Evolutionary conservation across 208 protist species (phyloP).

Genomic region (Trypanosomatidae sp.): DNA sequence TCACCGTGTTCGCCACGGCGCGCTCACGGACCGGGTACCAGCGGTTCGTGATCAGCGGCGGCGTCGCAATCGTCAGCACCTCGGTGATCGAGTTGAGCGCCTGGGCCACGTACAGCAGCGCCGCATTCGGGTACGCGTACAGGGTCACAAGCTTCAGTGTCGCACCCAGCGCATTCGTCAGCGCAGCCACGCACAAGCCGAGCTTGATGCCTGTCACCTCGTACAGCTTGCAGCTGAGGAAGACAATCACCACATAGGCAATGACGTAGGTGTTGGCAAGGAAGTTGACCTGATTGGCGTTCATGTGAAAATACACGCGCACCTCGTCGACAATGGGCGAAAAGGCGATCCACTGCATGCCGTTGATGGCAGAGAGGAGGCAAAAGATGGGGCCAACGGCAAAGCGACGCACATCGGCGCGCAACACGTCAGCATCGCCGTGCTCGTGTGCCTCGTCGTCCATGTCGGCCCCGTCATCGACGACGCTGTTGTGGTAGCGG

Average conservation of each 20-base stretch:
- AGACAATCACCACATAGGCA: slow-evolving; percentile 56
- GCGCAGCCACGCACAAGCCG: slow-evolving; percentile 28
- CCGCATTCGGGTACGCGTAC: slow-evolving; percentile 38
- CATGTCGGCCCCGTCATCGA: too few species aligned
- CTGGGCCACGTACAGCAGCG: slow-evolving; percentile 44
- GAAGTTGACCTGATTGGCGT: slow-evolving; percentile 41
- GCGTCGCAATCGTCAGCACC: slow-evolving; percentile 62
- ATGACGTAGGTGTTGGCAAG: slow-evolving; percentile 68
- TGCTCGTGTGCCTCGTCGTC: too few species aligned
- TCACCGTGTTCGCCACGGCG: slow-evolving; percentile 50
- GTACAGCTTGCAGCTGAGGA: slow-evolving; percentile 73
- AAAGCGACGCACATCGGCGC: slow-evolving; percentile 42
- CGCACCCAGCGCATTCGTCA: slow-evolving; percentile 33
- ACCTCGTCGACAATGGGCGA: slow-evolving; percentile 37
- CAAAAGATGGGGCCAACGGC: slow-evolving; percentile 29
- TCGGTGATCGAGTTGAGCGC: slow-evolving; percentile 58
- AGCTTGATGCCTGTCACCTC: slow-evolving; percentile 50
- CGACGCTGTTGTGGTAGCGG: too few species aligned
- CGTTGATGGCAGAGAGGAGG: slow-evolving; percentile 45
- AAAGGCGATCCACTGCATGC: slow-evolving; percentile 69
- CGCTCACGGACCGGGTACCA: slow-evolving; percentile 59
- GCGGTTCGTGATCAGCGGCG: slow-evolving; percentile 61
- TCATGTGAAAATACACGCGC: slow-evolving; percentile 40
- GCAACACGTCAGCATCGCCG: too few species aligned
- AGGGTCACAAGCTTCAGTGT: slow-evolving; percentile 46